Percentiles rank a stretch among this genome's conserved stretches.
Conservation (phyloP, 1,139 yeast species). For the Torulaspora pretoriensis region DNA sequence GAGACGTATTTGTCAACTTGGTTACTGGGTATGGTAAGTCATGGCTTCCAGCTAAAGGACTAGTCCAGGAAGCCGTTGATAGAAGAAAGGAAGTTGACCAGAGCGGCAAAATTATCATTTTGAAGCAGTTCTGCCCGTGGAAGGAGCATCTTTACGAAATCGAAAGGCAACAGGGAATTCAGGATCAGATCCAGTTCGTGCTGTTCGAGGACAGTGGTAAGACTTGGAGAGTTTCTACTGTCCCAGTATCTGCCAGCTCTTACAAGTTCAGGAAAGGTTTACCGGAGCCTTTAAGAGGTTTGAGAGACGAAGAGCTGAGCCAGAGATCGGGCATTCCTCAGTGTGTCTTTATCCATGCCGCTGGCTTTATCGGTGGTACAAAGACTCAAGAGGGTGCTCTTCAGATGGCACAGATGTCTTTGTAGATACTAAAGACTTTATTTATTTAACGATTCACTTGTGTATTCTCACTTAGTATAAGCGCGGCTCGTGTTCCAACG, state of each 20-base stretch:
- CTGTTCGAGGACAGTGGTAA: constrained; percentile 68
- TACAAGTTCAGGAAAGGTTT: constrained; percentile 83
- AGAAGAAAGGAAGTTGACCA: constrained; percentile 50
- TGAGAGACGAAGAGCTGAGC: constrained; percentile 79
- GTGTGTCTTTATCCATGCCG: constrained; percentile 89
- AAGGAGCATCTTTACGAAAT: constrained; percentile 80
- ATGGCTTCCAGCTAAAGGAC: constrained; percentile 85
- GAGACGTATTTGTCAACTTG: constrained; percentile 64
- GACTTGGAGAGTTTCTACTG: constrained; percentile 90
- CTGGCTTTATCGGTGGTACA: constrained; percentile 97
- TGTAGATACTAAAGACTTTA: constrained; percentile 17
- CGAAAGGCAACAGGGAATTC: constrained; percentile 55
- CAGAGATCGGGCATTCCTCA: constrained; percentile 72
- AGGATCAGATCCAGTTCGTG: constrained; percentile 67
- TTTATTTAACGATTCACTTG: not conserved
- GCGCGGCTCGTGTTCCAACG: too few species aligned
- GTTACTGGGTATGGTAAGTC: constrained; percentile 73
- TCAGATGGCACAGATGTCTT: constrained; percentile 62
- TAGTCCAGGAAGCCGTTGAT: constrained; percentile 67
- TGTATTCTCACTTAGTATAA: not conserved
- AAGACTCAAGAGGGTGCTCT: constrained; percentile 73
- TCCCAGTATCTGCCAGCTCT: constrained; percentile 65
- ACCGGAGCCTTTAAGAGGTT: constrained; percentile 90
- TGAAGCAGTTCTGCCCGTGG: constrained; percentile 85
- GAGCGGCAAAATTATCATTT: constrained; percentile 68